Evolutionary conservation across 2,329 filamentous ascomycete genomes (phyloP).

Genomic region (Corynespora cassiicola): DNA sequence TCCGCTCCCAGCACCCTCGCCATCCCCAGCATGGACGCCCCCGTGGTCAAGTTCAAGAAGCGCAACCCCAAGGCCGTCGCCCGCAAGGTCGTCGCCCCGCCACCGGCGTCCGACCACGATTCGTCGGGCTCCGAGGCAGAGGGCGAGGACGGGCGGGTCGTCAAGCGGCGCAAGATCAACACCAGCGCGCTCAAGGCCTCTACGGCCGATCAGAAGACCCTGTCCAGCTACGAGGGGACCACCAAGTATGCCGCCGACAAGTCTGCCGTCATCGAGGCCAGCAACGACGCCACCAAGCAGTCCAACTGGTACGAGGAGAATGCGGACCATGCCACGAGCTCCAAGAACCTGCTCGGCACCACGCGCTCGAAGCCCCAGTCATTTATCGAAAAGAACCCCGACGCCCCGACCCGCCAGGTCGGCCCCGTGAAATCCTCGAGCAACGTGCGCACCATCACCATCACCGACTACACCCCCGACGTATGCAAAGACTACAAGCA

Average conservation of each 20-base stretch:
- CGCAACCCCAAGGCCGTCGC: slow-evolving; percentile 78
- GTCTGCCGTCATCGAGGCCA: slow-evolving; percentile 66
- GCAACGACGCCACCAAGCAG: slow-evolving; percentile 88
- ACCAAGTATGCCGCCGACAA: slow-evolving; percentile 68
- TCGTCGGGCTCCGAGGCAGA: slow-evolving; percentile 79
- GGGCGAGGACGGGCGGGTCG: slow-evolving; percentile 66
- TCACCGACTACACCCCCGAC: slow-evolving; percentile 89
- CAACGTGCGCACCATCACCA: slow-evolving; percentile 88
- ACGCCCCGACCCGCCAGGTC: slow-evolving; percentile 72
- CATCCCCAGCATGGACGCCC: slow-evolving; percentile 49
- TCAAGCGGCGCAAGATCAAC: slow-evolving; percentile 80
- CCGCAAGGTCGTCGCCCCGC: slow-evolving; percentile 83
- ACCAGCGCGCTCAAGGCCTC: slow-evolving; percentile 71
- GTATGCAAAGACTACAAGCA: slow-evolving; percentile 95
- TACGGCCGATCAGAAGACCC: slow-evolving; percentile 58
- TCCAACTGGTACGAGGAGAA: slow-evolving; percentile 88
- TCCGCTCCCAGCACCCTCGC: slow-evolving; percentile 11
- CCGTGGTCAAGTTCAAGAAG: slow-evolving; percentile 83
- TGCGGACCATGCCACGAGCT: slow-evolving; percentile 55
- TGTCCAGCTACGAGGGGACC: slow-evolving; percentile 49
- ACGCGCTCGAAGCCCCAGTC: slow-evolving; percentile 51
- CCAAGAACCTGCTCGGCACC: slow-evolving; percentile 66
- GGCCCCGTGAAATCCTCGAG: slow-evolving; percentile 88
- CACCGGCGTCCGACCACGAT: slow-evolving; percentile 62
- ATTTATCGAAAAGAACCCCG: slow-evolving; percentile 82